phyloP scores from a whole-genome alignment of 495 filamentous ascomycete genomes.

The Chaetomium tenue region DNA sequence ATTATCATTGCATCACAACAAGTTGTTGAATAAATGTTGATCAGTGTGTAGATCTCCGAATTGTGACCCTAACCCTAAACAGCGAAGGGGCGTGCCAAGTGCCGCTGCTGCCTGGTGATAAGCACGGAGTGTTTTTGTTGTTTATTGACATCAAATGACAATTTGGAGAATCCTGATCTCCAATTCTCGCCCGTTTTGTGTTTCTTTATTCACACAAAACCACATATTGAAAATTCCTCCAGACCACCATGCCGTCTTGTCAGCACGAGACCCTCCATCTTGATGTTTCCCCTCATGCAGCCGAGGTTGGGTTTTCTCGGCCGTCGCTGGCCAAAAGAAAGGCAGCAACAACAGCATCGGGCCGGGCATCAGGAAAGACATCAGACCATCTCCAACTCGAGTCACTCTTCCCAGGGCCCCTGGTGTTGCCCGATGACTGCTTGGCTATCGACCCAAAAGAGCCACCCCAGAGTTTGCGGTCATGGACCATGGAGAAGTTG shows the following conservation, averaged over 20 bases:
- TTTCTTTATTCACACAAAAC: no score
- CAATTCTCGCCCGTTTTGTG: no score
- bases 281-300: slow-evolving; percentile 37
- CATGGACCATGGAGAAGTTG: slow-evolving; percentile 50
- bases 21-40: no score
- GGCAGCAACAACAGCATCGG: slow-evolving; percentile 34
- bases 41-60: no score
- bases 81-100: no score
- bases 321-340: slow-evolving; percentile 29
- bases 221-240: neutral
- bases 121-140: no score
- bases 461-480: slow-evolving; percentile 56
- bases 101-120: no score
- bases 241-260: slow-evolving; percentile 19
- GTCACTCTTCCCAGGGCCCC: slow-evolving; percentile 56
- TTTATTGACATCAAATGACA: no score
- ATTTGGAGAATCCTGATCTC: no score
- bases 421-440: slow-evolving; percentile 61
- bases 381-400: slow-evolving; percentile 2
- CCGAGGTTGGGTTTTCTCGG: slow-evolving; percentile 30
- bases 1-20: no score
- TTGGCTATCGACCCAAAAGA: slow-evolving; percentile 54
- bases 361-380: slow-evolving; percentile 20
- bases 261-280: slow-evolving; percentile 31
- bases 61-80: no score